Base-by-base conservation (phyloP, 345 rosid species). In the Populus pruinosa region DNA sequence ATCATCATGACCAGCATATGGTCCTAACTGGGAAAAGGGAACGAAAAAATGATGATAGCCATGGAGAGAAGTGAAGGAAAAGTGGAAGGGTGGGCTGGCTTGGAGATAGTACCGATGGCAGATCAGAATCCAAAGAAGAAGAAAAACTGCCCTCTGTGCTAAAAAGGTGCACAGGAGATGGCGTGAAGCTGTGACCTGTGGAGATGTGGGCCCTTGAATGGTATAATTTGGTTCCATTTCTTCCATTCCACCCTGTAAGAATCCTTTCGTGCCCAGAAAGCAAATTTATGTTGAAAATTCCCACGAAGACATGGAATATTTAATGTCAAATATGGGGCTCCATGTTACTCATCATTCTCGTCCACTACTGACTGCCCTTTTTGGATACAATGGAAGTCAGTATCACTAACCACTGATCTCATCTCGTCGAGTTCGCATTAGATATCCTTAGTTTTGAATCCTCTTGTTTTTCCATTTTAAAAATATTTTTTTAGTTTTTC, bases 71-170 rank as follows among this genome's bases (percentile, higher is more conserved):
- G 53, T 12, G 21, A 18, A 27, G 18, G 12, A 6, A 2, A 69
- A 66, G 63, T 18, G 59, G 23, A 53, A 10, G 16, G 21, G 23
- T 8, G 70, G 12, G 55, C 23, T 76, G 85, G 27, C 80, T 76
- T 56, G 63, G 73, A 69, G 75, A 74, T 27, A 78, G 67, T 71
- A 73, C 79, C 83, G 61, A 76, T 49, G 63, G 72, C 63, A 44
- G 69, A 76, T 77, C 61, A 49, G 88, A 86, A 86, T 81, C 86
- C 85, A 49, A 80, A 29, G 82, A 35, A 81, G 36, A 68, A 31
- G 35, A 53, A 78, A 13, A 49, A 29, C 50, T 27, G 38, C 47
- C 43, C 25, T 36, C 79, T 75, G 67, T 68, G 79, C 36, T 21
- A 61, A 0, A 50, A 50, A 71, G 35, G 56, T 8, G 5, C 6